Base-by-base conservation (phyloP, 108 stramenopile genomes). In the Aureococcus anophagefferens region DNA sequence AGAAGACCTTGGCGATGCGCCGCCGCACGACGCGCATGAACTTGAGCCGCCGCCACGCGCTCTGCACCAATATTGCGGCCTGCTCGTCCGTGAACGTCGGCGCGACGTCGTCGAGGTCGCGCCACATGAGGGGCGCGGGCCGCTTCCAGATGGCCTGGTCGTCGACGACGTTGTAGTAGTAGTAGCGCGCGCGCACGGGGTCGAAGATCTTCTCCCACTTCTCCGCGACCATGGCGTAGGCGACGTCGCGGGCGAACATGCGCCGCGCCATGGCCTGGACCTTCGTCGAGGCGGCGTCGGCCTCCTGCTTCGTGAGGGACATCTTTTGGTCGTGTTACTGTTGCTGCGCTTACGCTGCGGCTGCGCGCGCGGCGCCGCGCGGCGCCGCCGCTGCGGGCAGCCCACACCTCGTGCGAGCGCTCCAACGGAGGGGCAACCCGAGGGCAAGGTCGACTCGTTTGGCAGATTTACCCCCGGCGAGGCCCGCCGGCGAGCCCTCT, bases 31-130 rank as follows among this genome's bases (percentile, higher is more conserved):
- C 17, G 14, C 36, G 17, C 37, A 34, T 16, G 7, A 15, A 16
- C 7, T 35, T 17, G 21, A 64, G 45, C 7, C 73, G 36, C 0
- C 73, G 45, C 30, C 62, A 25, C 17, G 21, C 28, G n/a, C 33
- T 18, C 73, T 73, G 66, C 15, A 73, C 67, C 29, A 67, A 63
- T 11, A 40, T 28, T 0, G 35, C 35, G 0, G 73, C 73, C 35
- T 65, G 35, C 30, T 67, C 35, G 36, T 62, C 66, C 21, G 35
- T 62, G 44, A 33, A 73, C 59, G 68, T 67, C 34, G 65, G 68
- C 14, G 51, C 32, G 4, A 69, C 68, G 16, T 36, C 62, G 18
- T 21, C 37, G 46, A 69, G 62, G 29, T 59, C 51, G 7, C 51
- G 51, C 51, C 51, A 59, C 51, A 59, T 18, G 21, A 59, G 25